These are phyloP conservation scores for Eimeria necatrix DNA, from an alignment of 169 alveolate species.

Conservation along the genomic window DNA sequence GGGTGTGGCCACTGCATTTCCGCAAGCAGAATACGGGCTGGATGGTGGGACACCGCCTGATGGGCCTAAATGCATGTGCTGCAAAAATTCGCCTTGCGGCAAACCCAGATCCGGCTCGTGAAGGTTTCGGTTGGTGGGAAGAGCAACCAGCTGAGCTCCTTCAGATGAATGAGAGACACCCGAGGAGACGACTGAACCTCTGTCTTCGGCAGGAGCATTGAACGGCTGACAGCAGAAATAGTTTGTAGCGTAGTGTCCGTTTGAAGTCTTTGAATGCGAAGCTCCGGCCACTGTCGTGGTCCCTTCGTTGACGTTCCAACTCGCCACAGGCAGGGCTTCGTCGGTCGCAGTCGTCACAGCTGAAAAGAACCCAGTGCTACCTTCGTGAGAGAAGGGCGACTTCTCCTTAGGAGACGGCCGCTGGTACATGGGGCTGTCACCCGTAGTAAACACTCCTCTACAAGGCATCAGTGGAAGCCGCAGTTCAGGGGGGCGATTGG, in stretches of 20 bases:
- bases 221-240: slow-evolving; percentile 52
- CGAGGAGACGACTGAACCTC: not conserved
- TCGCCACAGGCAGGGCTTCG: slow-evolving; percentile 46
- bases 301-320: slow-evolving; percentile 16
- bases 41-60: not conserved
- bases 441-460: slow-evolving; percentile 60
- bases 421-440: slow-evolving; percentile 63
- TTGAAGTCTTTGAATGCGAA: slow-evolving; percentile 6
- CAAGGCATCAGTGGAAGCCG: slow-evolving; percentile 62
- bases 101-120: slow-evolving; percentile 16
- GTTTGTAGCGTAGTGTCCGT: slow-evolving; percentile 12
- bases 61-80: not conserved
- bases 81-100: not conserved
- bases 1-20: slow-evolving; percentile 21
- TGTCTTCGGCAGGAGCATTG: slow-evolving; percentile 19
- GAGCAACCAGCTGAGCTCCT: slow-evolving; percentile 37
- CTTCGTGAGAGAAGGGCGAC: slow-evolving; percentile 39
- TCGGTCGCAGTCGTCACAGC: slow-evolving; percentile 61
- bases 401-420: slow-evolving; percentile 41
- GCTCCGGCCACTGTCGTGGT: not conserved
- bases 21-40: slow-evolving; percentile 18
- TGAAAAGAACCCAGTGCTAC: slow-evolving; percentile 49
- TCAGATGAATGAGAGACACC: slow-evolving; percentile 5
- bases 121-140: not conserved
- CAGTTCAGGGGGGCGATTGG: slow-evolving; percentile 13